Base-by-base conservation (phyloP, 2,329 filamentous ascomycete genomes). In the Balansia obtecta region DNA sequence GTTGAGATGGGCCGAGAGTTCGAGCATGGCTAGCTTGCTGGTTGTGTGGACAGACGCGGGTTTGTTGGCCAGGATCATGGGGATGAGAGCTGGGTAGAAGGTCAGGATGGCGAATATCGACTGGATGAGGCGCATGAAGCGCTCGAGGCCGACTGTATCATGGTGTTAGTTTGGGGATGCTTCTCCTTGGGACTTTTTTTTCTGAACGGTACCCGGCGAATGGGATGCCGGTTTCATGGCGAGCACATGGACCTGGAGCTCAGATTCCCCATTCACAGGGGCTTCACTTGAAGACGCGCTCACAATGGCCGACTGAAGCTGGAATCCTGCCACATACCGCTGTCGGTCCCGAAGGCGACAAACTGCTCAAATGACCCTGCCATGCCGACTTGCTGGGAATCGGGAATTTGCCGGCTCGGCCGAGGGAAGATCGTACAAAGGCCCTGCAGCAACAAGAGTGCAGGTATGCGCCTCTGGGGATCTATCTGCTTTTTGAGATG, bases 51-150 rank as follows among this genome's bases (percentile, higher is more conserved):
- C 47, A 43, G 55, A 45, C 42, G 54, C 41, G 22, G 53, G 50
- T 41, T 64, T 50, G 32, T 55, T 45, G 49, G 58, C 53, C 45
- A 68, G 56, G 13, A 69, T 50, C 7, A 67, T 13, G 30, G 65
- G 57, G 32, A 72, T 60, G 20, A 74, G 63, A 16, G 68, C 44
- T 5, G 74, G 65, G 52, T 70, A 74, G 12, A 68, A 69, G 16
- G 70, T 63, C 12, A 77, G 57, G 51, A 82, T 69, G 50, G 74
- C 69, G 53, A 72, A 63, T 32, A 71, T 48, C 43, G 76, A 64
- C 63, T 83, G 79, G 43, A 82, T 56, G 50, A 80, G 67, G 44
- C 81, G 77, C 55, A 85, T 68, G 49, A 73, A 69, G 52, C 80
- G 76, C 62, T 85, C 81, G 1, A 84, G 68, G 4, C 79, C 80